Base-by-base conservation (phyloP, 805 yeast species). In the Candida hispaniensis region DNA sequence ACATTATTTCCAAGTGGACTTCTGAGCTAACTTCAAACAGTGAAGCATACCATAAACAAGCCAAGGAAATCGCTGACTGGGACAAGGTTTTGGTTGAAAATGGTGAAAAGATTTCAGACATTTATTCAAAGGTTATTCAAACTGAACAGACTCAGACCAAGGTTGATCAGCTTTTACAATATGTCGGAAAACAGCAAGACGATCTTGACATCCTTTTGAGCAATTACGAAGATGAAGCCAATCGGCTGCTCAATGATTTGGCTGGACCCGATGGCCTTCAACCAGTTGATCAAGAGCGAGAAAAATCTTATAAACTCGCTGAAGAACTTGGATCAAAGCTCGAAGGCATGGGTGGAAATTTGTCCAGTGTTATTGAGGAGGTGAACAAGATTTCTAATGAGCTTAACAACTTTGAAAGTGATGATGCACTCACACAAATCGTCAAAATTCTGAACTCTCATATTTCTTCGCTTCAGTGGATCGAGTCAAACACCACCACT, bases 1-100 rank as follows among this genome's bases (percentile, higher is more conserved):
- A 91, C 53, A 67, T 91, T 45, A 79, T 91, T 26, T 71, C 85
- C 9, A 85, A 79, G 56, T 91, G 98, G 98, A 79, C 96, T 0
- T 73, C 74, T 39, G 93, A 91, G 46, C 59, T 91, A 41, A 65
- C 88, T 2, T 66, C 71, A 9, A 73, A 91, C 1, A 71, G 88
- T 2, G 66, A 68, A 15, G 75, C 80, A 21, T 91, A 86, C 58
- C 77, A 76, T 40, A 58, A 65, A 8, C 88, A 82, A 52, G 75
- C 94, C 6, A 61, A 65, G 14, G 78, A 77, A 41, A 74, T 88
- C 13, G 74, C 77, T 42, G 67, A 69, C 34, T 91, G 97, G 96
- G 98, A 91, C 55, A 69, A 71, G 43, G 71, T 76, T 11, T 64
- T 91, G 28, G 86, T 83, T 7, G 71, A 73, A 20, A 86, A 93